Evolutionary conservation across 2,329 filamentous ascomycete genomes (phyloP).

Genomic region (Daldinia sp.): DNA sequence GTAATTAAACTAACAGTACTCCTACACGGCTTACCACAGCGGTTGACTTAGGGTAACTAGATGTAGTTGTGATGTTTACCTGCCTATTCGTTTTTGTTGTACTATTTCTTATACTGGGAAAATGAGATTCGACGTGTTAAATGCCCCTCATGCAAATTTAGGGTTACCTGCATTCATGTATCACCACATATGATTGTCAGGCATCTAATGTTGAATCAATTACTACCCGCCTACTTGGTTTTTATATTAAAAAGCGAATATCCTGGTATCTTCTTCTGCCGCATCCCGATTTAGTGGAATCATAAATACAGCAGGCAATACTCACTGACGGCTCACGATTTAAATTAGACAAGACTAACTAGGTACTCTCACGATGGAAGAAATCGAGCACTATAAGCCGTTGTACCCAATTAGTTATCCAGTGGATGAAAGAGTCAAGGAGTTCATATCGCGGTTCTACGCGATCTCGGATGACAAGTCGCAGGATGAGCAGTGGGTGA

Average conservation of each 20-base stretch:
- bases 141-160: conserved; percentile 3
- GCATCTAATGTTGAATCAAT: not conserved
- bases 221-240: not conserved
- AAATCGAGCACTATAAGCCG: conserved; percentile 43
- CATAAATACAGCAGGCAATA: too few species aligned
- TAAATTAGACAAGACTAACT: too few species aligned
- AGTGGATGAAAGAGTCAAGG: conserved; percentile 42
- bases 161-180: not conserved
- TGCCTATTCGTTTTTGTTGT: not conserved
- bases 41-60: not conserved
- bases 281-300: not conserved
- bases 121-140: not conserved
- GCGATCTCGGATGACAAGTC: conserved; percentile 57
- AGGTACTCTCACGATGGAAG: conserved; percentile 16
- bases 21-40: not conserved
- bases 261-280: not conserved
- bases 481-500: conserved; percentile 59
- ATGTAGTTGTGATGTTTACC: not conserved
- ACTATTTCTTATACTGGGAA: not conserved
- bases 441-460: conserved; percentile 61
- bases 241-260: not conserved
- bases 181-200: not conserved
- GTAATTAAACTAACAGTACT: not conserved
- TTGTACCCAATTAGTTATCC: conserved; percentile 46
- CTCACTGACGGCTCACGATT: not conserved